Base-by-base conservation (phyloP, 139 green algal genomes). In the Yamagishiella unicocca region DNA sequence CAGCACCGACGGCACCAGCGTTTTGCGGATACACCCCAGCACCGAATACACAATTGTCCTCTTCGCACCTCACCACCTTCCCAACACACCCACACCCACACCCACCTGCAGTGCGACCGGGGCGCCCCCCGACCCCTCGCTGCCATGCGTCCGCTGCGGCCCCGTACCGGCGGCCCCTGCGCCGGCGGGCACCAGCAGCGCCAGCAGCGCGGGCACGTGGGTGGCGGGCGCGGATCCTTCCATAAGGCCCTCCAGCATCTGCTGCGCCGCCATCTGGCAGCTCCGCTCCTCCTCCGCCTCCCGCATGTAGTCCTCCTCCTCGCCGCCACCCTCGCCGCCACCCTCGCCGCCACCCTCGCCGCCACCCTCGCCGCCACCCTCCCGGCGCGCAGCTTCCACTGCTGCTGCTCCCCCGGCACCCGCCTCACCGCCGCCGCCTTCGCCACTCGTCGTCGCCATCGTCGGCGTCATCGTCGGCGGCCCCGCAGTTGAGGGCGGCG, bases 261-360 rank as follows among this genome's bases (percentile, higher is more conserved):
- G 14, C 80, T 67, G 43, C 80, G 64, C 80, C 43, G 31, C 80
- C 64, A 19, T 22, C 43, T 31, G 24, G 7, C 43, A 38, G 43
- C 62, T 43, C 14, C 43, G 62, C 31, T 46, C 66, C 80, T 86
- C 80, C 64, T 86, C 80, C 64, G 43, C 33, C 64, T 66, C 31
- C 29, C 45, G 64, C 80, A 86, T 86, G 64, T 86, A 86, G 31
- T 86, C 80, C 7, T 38, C 62, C 7, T 43, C 78, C 29, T 33
- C 42, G 38, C 27, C 35, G 0, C 9, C 40, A 1, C 21, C 72
- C 6, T n/a, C 19, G 6, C n/a, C 64, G n/a, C 9, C 64, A 42
- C n/a, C 29, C 64, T 72, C 9, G 29, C 64, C 64, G 12, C n/a
- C 64, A 42, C 64, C 64, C 5, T 8, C 64, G n/a, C 29, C n/a